Evolutionary conservation across 2,329 filamentous ascomycete species (phyloP).

Genomic region (Diaporthe amygdali): DNA sequence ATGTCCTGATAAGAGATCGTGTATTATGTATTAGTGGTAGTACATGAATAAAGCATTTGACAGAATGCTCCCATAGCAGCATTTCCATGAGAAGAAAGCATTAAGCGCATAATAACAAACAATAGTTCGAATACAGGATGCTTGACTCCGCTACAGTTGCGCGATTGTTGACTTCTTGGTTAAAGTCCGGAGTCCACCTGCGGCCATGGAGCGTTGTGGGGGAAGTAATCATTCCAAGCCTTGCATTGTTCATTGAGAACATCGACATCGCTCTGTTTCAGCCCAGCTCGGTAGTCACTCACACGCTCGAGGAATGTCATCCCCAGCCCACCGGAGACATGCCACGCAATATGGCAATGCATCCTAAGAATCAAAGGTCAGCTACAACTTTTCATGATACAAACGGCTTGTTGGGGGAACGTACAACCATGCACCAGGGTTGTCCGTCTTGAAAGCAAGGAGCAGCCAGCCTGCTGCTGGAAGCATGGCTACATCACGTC

Average conservation of each 20-base stretch:
- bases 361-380: background rate
- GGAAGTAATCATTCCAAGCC: slow-evolving; percentile 22
- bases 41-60: background rate
- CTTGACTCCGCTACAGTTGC: background rate
- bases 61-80: background rate
- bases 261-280: slow-evolving; percentile 10
- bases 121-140: background rate
- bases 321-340: slow-evolving; percentile 20
- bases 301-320: slow-evolving; percentile 21
- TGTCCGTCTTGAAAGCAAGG: slow-evolving; percentile 52
- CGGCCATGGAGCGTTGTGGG: slow-evolving; percentile 3
- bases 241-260: slow-evolving; percentile 17
- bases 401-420: background rate
- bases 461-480: slow-evolving; percentile 49
- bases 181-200: slow-evolving; percentile 23
- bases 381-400: background rate
- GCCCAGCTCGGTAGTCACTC: slow-evolving; percentile 7
- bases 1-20: background rate
- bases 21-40: background rate
- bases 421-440: slow-evolving; percentile 51
- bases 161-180: background rate
- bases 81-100: too few species aligned
- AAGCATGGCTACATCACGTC: slow-evolving; percentile 52
- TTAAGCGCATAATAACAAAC: background rate
- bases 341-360: slow-evolving; percentile 27